These are phyloP conservation scores for Xerocomus minutiporus DNA, from an alignment of 1,284 basidiomycete genomes.

Conservation along the genomic window DNA sequence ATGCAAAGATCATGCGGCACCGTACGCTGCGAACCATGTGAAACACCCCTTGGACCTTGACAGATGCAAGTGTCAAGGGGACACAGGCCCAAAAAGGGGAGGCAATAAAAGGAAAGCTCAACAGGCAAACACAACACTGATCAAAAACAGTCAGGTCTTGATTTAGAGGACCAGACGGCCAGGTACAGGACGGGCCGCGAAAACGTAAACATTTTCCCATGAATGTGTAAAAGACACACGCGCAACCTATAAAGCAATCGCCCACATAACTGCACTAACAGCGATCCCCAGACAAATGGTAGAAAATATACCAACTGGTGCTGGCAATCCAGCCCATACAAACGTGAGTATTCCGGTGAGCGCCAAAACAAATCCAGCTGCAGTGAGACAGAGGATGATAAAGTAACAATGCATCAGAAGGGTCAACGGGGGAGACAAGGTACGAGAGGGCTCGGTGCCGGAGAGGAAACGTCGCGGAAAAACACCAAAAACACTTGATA, in stretches of 20 bases:
- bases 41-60: not conserved
- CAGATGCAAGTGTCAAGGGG: not conserved
- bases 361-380: constrained; percentile 25
- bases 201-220: not conserved
- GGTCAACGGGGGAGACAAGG: constrained; percentile 14
- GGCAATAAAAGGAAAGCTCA: not conserved
- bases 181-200: not conserved
- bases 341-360: constrained; percentile 27
- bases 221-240: constrained; percentile 3
- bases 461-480: constrained; percentile 5
- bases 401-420: constrained; percentile 26
- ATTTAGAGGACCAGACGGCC: not conserved
- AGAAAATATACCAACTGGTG: constrained; percentile 26
- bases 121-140: not conserved
- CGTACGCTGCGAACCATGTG: not conserved
- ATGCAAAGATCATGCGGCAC: not conserved
- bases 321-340: constrained; percentile 21
- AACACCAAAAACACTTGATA: not conserved
- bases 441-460: not conserved
- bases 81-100: not conserved
- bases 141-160: not conserved
- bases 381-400: constrained; percentile 23
- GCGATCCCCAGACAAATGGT: constrained; percentile 26
- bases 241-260: constrained; percentile 15
- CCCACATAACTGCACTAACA: constrained; percentile 21